Base-by-base conservation (phyloP, 140 eudicot genomes). In the Ambrosia hybrid region DNA sequence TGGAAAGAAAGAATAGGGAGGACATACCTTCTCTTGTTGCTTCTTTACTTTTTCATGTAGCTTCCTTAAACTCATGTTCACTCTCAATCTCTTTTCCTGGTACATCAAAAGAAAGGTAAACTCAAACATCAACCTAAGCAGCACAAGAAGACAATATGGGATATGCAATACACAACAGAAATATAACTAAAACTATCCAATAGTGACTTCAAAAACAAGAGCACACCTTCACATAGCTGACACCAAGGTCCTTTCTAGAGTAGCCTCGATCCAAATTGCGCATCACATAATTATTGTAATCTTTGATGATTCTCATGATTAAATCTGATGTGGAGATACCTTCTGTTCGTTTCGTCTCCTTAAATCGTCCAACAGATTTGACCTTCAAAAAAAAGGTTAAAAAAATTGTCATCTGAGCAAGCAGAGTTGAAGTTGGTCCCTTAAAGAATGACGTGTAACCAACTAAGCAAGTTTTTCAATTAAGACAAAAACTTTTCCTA, bases 241-340 rank as follows among this genome's bases (percentile, higher is more conserved):
- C 87, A 77, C 93, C 93, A 66, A 94, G 97, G 53, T 94, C 99
- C 86, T 88, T 90, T 83, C 99, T 90, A 57, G 99, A 88, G 84
- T 94, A 94, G 11, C 99, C 99, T 58, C 99, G 89, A 79, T 82
- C 97, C 89, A 94, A 83, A 80, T 94, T 94, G 55, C 99, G 97
- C 91, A 94, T 82, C 74, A 94, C 99, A 76, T 90, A 94, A 63
- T 90, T 87, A 15, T 94, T 94, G 76, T 94, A 94, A 61, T 94
- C 99, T 82, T 94, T 94, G 4, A 94, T 89, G 67, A 94, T 90
- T 80, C 99, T 84, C 99, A 94, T 94, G 53, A 94, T 94, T 59
- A 94, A 57, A 78, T 94, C 99, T 14, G 99, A 94, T 6, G 99
- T 94, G 11, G 99, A 94, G 58, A 94, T 94, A 65, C 97, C 97